A percentile compares a stretch with the other conserved stretches of the same genome.
Evolutionary conservation across 441 rosid species (phyloP).

Genomic region (Macaranga tanarius): DNA sequence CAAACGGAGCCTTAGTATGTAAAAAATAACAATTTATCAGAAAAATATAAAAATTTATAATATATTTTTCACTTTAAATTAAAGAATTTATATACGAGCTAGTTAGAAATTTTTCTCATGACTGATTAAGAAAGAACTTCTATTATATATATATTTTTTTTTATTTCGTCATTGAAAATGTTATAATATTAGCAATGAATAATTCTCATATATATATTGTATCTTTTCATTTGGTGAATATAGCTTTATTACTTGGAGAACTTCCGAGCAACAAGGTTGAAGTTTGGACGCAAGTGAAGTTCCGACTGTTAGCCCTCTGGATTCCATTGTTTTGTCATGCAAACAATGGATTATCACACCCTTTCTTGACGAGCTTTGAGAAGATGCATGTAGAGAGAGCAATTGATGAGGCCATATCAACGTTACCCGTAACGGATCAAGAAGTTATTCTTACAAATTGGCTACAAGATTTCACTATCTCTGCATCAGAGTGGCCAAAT

Average conservation of each 20-base stretch:
- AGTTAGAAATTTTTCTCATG: no score
- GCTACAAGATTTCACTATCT: conserved; percentile 62
- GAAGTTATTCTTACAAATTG: conserved; percentile 73
- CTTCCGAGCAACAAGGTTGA: conserved; percentile 32
- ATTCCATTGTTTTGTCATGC: conserved; percentile 64
- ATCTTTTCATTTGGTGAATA: not conserved
- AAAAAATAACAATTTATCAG: no score
- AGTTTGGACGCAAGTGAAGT: conserved; percentile 54
- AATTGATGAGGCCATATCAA: conserved; percentile 57
- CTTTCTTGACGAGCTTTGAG: conserved; percentile 51
- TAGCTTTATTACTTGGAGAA: conserved; percentile 60
- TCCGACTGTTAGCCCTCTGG: conserved; percentile 62
- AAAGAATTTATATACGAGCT: no score
- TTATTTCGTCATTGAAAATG: no score
- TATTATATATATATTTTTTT: no score
- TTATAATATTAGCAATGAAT: no score
- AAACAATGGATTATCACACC: conserved; percentile 55
- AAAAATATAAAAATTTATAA: no score
- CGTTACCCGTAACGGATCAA: conserved; percentile 55
- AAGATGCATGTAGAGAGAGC: conserved; percentile 63
- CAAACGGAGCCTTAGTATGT: no score
- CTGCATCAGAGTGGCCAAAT: conserved; percentile 78
- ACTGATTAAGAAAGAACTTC: no score
- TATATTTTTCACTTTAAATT: no score
- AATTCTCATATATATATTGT: no score